A percentile compares a stretch with the other conserved stretches of the same genome.
phyloP scores from a whole-genome alignment of 1,139 yeast genomes.

The Wickerhamomyces sp. region DNA sequence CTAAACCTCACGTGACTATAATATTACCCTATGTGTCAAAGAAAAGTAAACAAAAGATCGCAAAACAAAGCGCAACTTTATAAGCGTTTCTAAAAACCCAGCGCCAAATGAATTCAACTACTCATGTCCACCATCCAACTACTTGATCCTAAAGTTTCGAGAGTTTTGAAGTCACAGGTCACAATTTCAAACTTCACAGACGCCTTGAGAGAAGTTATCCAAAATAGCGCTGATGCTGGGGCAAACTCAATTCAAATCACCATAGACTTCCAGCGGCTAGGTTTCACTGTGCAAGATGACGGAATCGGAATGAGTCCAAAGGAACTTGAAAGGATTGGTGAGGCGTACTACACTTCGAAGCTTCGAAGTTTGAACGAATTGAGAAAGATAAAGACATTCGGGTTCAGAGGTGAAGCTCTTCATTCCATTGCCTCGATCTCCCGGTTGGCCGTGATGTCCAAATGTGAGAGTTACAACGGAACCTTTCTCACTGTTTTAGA shows the following conservation, averaged over 20 bases:
- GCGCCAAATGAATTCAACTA: no score
- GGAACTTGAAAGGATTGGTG: slow-evolving; percentile 41
- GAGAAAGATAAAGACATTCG: slow-evolving; percentile 24
- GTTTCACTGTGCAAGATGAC: slow-evolving; percentile 44
- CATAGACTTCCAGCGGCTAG: slow-evolving; percentile 34
- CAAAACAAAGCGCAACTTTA: no score
- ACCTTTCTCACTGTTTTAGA: slow-evolving; percentile 8
- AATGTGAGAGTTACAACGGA: slow-evolving; percentile 21
- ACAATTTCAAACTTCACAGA: slow-evolving; percentile 23
- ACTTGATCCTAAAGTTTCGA: slow-evolving; percentile 14
- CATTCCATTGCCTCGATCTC: slow-evolving; percentile 34
- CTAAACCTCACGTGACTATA: no score
- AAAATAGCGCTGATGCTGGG: slow-evolving; percentile 50
- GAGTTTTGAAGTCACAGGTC: slow-evolving; percentile 24
- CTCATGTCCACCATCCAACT: background rate
- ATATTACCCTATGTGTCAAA: no score
- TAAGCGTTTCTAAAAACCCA: no score
- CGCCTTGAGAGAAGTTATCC: slow-evolving; percentile 40
- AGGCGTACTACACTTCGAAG: slow-evolving; percentile 44
- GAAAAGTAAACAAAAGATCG: no score
- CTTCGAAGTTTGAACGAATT: slow-evolving; percentile 26
- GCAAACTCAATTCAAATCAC: slow-evolving; percentile 37
- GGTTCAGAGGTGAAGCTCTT: slow-evolving; percentile 45
- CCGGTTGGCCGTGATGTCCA: slow-evolving; percentile 34
- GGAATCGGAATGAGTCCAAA: slow-evolving; percentile 49